phyloP scores from a whole-genome alignment of 306 rosid species.

The Betula pendula region DNA sequence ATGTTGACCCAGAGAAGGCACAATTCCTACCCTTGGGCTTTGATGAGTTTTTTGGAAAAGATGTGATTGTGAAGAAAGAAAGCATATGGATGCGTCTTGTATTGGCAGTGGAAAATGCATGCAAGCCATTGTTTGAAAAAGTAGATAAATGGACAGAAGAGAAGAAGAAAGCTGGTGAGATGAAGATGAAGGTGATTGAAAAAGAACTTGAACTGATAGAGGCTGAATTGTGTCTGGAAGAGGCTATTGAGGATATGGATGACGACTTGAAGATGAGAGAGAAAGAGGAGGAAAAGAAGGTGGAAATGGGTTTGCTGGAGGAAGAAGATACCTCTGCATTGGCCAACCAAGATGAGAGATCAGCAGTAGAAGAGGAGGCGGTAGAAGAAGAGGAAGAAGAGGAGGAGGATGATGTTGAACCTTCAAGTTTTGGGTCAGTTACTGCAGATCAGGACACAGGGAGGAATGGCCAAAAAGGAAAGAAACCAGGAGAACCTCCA shows the following conservation, averaged over 20 bases:
- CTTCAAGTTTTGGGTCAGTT: constrained; percentile 84
- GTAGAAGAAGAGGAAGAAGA: constrained; percentile 50
- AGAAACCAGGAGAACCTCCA: constrained; percentile 65
- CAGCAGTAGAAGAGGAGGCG: constrained; percentile 36
- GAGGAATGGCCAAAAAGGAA: constrained; percentile 47
- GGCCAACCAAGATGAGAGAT: constrained; percentile 45
- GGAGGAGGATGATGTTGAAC: constrained; percentile 53
- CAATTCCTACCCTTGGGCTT: constrained; percentile 76
- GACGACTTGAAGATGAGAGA: constrained; percentile 56
- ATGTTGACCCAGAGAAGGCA: constrained; percentile 65
- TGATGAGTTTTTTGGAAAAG: constrained; percentile 75
- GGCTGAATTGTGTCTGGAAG: constrained; percentile 73
- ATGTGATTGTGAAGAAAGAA: constrained; percentile 20
- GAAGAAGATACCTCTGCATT: constrained; percentile 45
- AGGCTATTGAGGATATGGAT: constrained; percentile 71
- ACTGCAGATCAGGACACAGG: constrained; percentile 39
- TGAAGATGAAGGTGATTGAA: constrained; percentile 49
- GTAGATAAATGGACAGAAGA: constrained; percentile 69
- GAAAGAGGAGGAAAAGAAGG: constrained; percentile 71
- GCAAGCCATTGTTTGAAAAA: constrained; percentile 53
- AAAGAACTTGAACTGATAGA: constrained; percentile 69
- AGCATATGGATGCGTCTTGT: constrained; percentile 38
- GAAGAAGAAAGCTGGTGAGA: constrained; percentile 54
- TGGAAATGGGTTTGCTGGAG: constrained; percentile 49
- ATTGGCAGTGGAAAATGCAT: constrained; percentile 48